Evolutionary conservation across 805 yeast genomes (phyloP).

Genomic region (Danielozyma ontarioensis): DNA sequence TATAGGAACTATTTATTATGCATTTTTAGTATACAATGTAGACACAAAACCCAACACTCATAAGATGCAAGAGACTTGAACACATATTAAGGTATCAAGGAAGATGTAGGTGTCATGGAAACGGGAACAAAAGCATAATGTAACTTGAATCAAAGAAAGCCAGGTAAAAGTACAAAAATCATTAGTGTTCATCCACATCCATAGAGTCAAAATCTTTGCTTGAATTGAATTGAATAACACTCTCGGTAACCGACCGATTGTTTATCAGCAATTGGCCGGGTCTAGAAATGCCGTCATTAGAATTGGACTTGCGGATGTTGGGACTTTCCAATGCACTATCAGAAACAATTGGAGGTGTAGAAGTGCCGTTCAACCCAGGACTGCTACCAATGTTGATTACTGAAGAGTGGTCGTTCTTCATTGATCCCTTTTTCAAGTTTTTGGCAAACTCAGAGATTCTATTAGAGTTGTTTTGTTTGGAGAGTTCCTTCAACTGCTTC

Average conservation of each 20-base stretch:
- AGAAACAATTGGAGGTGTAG: constrained; percentile 11
- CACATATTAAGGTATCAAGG: too few species aligned
- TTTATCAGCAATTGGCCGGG: constrained; percentile 28
- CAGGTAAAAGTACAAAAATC: too few species aligned
- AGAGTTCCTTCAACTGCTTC: constrained; percentile 54
- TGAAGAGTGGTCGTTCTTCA: constrained; percentile 15
- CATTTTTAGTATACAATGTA: too few species aligned
- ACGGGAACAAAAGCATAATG: too few species aligned
- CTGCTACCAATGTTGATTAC: constrained; percentile 5
- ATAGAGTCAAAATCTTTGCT: constrained; percentile 7
- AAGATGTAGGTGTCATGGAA: too few species aligned
- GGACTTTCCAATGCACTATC: constrained; percentile 14
- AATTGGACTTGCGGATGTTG: constrained; percentile 19
- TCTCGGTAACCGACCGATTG: constrained; percentile 32
- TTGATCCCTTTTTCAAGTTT: constrained; percentile 33
- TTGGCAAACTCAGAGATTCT: constrained; percentile 43
- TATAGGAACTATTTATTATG: too few species aligned
- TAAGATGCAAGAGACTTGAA: too few species aligned
- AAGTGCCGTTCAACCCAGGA: constrained; percentile 6
- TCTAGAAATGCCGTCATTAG: constrained; percentile 22
- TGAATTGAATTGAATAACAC: constrained; percentile 12
- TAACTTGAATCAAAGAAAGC: too few species aligned
- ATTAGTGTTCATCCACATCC: constrained; percentile 14
- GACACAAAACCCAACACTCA: too few species aligned
- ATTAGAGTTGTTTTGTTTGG: constrained; percentile 42